phyloP scores from a whole-genome alignment of 371 early-diverging fungal species.

The Lichtheimia hyalospora region DNA sequence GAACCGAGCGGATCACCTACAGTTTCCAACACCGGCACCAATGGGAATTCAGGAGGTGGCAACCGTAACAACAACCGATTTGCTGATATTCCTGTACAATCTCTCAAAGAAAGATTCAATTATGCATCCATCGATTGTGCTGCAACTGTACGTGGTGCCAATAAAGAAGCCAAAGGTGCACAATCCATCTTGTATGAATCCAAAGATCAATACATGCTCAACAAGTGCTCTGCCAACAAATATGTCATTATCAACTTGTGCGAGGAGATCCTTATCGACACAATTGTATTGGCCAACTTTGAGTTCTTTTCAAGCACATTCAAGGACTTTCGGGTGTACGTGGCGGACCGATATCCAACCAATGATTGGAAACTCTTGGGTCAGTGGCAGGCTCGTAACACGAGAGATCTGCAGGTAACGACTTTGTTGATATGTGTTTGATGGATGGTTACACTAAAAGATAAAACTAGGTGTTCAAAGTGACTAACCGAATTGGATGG shows the following conservation, averaged over 20 bases:
- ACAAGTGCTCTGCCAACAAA: conserved; percentile 79
- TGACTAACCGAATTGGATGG: conserved; percentile 72
- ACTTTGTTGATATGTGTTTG: background rate
- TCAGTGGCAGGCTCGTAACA: conserved; percentile 80
- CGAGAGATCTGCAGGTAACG: conserved; percentile 79
- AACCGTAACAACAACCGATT: conserved; percentile 3
- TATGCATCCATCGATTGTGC: conserved; percentile 95
- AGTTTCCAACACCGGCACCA: background rate
- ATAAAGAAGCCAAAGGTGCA: conserved; percentile 81
- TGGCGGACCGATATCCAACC: conserved; percentile 83
- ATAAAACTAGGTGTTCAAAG: conserved; percentile 66
- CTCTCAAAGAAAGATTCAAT: conserved; percentile 84
- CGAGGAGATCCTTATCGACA: conserved; percentile 89
- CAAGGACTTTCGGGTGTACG: conserved; percentile 80
- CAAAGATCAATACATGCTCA: conserved; percentile 94
- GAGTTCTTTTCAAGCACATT: conserved; percentile 97
- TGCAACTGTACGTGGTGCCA: conserved; percentile 82
- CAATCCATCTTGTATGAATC: conserved; percentile 83
- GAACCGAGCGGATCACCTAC: conserved; percentile 20
- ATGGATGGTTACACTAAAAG: too few species aligned
- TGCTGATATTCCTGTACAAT: conserved; percentile 31
- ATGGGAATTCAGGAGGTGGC: background rate
- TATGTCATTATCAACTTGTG: conserved; percentile 93
- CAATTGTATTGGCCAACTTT: conserved; percentile 88
- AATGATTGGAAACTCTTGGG: conserved; percentile 82